phyloP scores from a whole-genome alignment of 192 early-diverging fungal species.

The Coemansia sp. region DNA sequence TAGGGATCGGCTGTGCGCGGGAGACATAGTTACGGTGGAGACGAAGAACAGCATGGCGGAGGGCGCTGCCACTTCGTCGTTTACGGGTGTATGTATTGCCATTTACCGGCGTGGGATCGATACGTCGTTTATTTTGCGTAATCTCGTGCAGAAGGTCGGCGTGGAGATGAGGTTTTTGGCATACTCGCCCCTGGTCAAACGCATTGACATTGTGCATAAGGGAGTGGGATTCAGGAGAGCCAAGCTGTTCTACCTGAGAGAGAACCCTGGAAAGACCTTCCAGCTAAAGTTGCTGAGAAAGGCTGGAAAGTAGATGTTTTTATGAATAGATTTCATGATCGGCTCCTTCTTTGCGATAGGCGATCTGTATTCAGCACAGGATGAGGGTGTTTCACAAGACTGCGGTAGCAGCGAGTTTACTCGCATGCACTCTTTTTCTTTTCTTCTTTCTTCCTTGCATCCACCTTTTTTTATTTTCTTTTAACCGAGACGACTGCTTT shows the following conservation, averaged over 20 bases:
- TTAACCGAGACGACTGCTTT: too few relatives aligned
- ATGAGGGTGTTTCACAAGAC: neutral
- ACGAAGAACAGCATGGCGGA: slow-evolving; percentile 59
- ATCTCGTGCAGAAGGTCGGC: slow-evolving; percentile 71
- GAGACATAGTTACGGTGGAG: slow-evolving; percentile 69
- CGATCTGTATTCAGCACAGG: neutral
- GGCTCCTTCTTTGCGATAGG: neutral
- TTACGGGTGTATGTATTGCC: slow-evolving; percentile 72
- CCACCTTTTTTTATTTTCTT: neutral
- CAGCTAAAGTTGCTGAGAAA: slow-evolving; percentile 52
- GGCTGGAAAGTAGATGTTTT: slow-evolving; percentile 21
- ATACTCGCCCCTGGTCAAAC: slow-evolving; percentile 75
- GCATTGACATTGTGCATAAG: slow-evolving; percentile 66
- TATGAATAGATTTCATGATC: neutral
- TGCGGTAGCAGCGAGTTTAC: neutral
- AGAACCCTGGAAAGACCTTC: slow-evolving; percentile 74
- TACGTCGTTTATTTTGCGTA: slow-evolving; percentile 75
- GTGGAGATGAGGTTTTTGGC: slow-evolving; percentile 73
- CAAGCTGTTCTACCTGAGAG: slow-evolving; percentile 75
- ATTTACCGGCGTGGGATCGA: slow-evolving; percentile 72
- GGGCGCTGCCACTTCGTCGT: slow-evolving; percentile 55
- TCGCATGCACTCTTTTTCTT: neutral
- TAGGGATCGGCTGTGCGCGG: slow-evolving; percentile 56
- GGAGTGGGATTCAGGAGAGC: slow-evolving; percentile 63
- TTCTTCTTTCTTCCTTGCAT: neutral